Conservation (phyloP, 2,329 filamentous ascomycete genomes). For the Xylaria multiplex region DNA sequence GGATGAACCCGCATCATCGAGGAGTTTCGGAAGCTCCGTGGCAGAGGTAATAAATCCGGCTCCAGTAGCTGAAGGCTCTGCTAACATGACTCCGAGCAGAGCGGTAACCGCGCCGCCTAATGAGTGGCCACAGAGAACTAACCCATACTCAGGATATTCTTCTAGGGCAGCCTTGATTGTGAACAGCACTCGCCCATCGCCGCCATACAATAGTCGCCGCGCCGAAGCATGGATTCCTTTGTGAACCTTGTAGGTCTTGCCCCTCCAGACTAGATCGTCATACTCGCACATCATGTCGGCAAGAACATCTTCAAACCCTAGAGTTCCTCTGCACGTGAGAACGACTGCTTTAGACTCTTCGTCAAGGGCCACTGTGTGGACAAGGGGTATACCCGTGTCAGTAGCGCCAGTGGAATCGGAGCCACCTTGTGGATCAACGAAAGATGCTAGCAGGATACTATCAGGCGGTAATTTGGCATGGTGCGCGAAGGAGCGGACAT, state of each 20-base stretch:
- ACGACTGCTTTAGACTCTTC: conserved; percentile 77
- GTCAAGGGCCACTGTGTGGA: conserved; percentile 78
- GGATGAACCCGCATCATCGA: conserved; percentile 46
- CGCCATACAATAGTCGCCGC: conserved; percentile 72
- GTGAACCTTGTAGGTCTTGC: conserved; percentile 74
- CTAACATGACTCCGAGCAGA: conserved; percentile 75
- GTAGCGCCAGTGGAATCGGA: conserved; percentile 72
- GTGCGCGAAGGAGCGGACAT: conserved; percentile 71
- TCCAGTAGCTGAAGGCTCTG: conserved; percentile 66
- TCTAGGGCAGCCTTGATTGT: conserved; percentile 73
- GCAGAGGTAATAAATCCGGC: conserved; percentile 71
- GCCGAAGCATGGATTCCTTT: conserved; percentile 80
- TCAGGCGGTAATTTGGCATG: conserved; percentile 68
- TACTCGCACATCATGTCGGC: conserved; percentile 81
- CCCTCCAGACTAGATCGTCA: conserved; percentile 71
- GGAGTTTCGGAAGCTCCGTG: conserved; percentile 56
- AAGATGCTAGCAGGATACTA: conserved; percentile 74
- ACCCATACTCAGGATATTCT: conserved; percentile 74
- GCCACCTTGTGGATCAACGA: conserved; percentile 74
- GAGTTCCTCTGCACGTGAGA: conserved; percentile 75
- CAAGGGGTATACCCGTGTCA: conserved; percentile 73
- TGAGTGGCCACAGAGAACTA: conserved; percentile 76
- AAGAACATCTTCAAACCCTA: conserved; percentile 78
- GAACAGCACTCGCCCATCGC: conserved; percentile 72
- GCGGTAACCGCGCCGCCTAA: conserved; percentile 76